Conservation (phyloP, 2,329 filamentous ascomycete genomes). For the Exophiala sideris region DNA sequence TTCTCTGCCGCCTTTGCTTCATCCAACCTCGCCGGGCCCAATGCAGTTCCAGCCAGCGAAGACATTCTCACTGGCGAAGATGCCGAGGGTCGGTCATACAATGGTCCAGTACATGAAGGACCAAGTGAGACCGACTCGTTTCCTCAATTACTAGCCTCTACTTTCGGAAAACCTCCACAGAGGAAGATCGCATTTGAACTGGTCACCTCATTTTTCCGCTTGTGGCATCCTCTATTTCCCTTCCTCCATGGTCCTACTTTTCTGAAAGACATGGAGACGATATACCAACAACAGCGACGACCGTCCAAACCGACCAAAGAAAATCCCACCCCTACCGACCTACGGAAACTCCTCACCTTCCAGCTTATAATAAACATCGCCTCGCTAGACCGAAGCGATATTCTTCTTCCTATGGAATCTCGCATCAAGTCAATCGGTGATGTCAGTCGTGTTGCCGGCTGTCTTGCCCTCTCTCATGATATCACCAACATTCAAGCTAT, state of each 20-base stretch:
- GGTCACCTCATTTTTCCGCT: conserved; percentile 49
- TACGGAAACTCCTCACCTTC: conserved; percentile 41
- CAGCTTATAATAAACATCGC: conserved; percentile 54
- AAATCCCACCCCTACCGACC: conserved; percentile 17
- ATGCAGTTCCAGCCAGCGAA: conserved; percentile 28
- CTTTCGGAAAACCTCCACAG: conserved; percentile 28
- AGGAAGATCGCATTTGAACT: conserved; percentile 39
- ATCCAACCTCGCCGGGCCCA: conserved; percentile 19
- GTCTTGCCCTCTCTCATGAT: conserved; percentile 22
- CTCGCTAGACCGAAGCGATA: conserved; percentile 33
- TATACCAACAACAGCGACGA: conserved; percentile 36
- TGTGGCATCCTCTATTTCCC: conserved; percentile 53
- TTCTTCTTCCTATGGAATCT: conserved; percentile 34
- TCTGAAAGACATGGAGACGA: conserved; percentile 42
- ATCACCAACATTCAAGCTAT: conserved; percentile 49
- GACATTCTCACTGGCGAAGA: conserved; percentile 30
- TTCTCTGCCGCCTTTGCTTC: conserved; percentile 40
- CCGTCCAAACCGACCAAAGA: conserved; percentile 32
- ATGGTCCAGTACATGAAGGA: conserved; percentile 24
- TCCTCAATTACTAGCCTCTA: conserved; percentile 31
- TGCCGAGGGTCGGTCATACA: conserved; percentile 27
- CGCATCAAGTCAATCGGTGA: conserved; percentile 39
- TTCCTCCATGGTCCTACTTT: conserved; percentile 52
- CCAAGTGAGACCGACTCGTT: conserved; percentile 27
- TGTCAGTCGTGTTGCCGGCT: conserved; percentile 30